phyloP scores from a whole-genome alignment of 208 protist genomes.

The Leishmania tropica region DNA sequence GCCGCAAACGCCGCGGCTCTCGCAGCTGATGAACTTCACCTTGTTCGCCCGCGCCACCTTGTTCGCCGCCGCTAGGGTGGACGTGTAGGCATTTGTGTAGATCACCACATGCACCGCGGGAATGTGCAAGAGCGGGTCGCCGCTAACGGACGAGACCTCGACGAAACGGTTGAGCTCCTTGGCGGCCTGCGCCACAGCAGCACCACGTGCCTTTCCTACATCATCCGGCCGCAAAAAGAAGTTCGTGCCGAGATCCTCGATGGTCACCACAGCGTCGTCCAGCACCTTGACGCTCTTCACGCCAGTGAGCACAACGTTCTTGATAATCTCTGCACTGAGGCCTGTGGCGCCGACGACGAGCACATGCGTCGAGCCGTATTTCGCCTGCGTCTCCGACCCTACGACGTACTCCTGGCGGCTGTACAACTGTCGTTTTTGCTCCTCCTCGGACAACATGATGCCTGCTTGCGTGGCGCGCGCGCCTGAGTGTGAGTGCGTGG shows the following conservation, averaged over 20 bases:
- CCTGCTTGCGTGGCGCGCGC: neutral
- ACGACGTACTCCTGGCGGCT: constrained; percentile 94
- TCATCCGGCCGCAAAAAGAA: constrained; percentile 77
- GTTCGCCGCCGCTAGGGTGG: constrained; percentile 61
- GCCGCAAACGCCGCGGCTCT: constrained; percentile 79
- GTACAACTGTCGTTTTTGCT: constrained; percentile 86
- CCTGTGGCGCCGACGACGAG: constrained; percentile 87
- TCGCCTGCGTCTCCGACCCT: constrained; percentile 86
- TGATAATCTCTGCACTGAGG: constrained; percentile 89
- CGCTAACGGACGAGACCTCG: constrained; percentile 46
- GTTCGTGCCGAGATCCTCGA: constrained; percentile 80
- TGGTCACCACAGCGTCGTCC: constrained; percentile 43
- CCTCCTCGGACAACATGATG: constrained; percentile 46
- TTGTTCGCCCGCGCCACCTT: constrained; percentile 45
- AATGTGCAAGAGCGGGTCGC: constrained; percentile 31
- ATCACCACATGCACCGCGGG: constrained; percentile 68
- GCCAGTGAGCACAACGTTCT: constrained; percentile 90
- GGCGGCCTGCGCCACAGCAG: constrained; percentile 57
- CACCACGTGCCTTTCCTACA: constrained; percentile 60
- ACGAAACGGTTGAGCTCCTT: constrained; percentile 93
- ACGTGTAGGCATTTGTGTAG: constrained; percentile 74
- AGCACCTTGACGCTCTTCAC: constrained; percentile 71
- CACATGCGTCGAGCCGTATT: constrained; percentile 81
- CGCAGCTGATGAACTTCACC: constrained; percentile 84
- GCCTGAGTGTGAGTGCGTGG: too few relatives aligned